Base-by-base conservation (phyloP, 176 grass and related monocot species). In the Elaeis guineensis region DNA sequence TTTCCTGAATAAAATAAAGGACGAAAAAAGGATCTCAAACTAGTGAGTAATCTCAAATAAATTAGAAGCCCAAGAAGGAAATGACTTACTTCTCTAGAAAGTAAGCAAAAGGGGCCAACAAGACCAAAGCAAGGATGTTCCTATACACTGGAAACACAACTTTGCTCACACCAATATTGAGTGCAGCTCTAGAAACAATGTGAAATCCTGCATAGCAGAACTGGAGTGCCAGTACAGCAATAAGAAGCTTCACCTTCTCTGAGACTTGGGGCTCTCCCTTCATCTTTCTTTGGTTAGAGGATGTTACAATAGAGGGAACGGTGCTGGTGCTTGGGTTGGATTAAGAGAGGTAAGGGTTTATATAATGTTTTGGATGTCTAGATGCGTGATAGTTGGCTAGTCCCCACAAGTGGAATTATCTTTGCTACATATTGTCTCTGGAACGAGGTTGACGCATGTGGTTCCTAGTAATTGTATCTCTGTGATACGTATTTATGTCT, bases 111-210 rank as follows among this genome's bases (percentile, higher is more conserved):
- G 92, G 92, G 0, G 83, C 84, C 52, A 97, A 80, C 72, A 97
- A 59, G 52, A 65, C 83, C 67, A 97, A 77, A 25, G 92, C 85
- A 78, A 97, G 85, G 75, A 91, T 59, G 70, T 97, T 97, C 65
- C 92, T 77, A 51, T 97, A 97, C 3, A 89, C 87, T 56, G 89
- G 78, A 77, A 91, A 85, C 44, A 97, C 92, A 58, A 91, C 79
- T 72, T 91, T 75, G 84, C 92, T 97, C 58, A 97, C 74, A 17
- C 92, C 92, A 84, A 97, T 80, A 71, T 97, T 80, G 59, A 97
- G 92, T 58, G 87, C 92, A 35, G 87, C 80, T 55, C 92, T 80
- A 19, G 44, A 64, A 64, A 97, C 92, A 21, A 97, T 85, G 72
- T 97, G 92, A 55, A 91, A 97, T 24, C 92, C 87, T 48, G 92